Base-by-base conservation (phyloP, 805 yeast species). In the Lipomyces sp. region DNA sequence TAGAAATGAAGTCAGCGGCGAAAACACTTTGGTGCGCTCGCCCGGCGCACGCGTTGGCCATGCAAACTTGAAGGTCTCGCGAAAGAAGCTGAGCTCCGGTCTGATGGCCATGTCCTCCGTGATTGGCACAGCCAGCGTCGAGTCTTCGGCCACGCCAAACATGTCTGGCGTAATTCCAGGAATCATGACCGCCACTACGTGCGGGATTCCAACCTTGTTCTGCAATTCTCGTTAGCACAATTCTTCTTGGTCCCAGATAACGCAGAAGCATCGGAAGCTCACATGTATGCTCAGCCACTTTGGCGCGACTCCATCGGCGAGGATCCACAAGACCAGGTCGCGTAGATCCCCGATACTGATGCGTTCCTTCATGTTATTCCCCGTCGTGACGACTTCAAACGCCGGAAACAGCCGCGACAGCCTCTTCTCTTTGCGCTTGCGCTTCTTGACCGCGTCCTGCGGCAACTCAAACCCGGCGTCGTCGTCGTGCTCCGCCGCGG, bases 31-130 rank as follows among this genome's bases (percentile, higher is more conserved):
- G 37, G 75, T 79, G 55, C 75, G 76, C 2, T 80, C 75, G 0
- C 95, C 96, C 0, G 95, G 95, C 4, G 82, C 73, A 24, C 67
- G 62, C 1, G 83, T 67, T 0, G 83, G 83, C 43, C 81, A 65
- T 11, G 73, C 61, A 28, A 68, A 58, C 0, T 66, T 61, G 59
- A 82, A 83, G 2, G 65, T 63, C 0, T 10, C 55, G 3, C 66
- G 48, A 43, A 81, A 65, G 44, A 72, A 70, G 1, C 65, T 45
- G 42, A 74, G 65, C 52, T 28, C 53, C 1, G 41, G 43, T 6
- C 43, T 40, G 28, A 31, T 40, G 18, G 49, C 37, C 18, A 43
- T 23, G 22, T 56, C 33, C 13, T 51, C 47, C 1, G 51, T 46
- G 29, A 55, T 41, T 21, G 49, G 28, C 14, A 61, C 59, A 10